A percentile compares a stretch with the other conserved stretches of the same genome.
Evolutionary conservation across 75 land plant genomes (phyloP).

Genomic region (Sequoiadendron giganteum): DNA sequence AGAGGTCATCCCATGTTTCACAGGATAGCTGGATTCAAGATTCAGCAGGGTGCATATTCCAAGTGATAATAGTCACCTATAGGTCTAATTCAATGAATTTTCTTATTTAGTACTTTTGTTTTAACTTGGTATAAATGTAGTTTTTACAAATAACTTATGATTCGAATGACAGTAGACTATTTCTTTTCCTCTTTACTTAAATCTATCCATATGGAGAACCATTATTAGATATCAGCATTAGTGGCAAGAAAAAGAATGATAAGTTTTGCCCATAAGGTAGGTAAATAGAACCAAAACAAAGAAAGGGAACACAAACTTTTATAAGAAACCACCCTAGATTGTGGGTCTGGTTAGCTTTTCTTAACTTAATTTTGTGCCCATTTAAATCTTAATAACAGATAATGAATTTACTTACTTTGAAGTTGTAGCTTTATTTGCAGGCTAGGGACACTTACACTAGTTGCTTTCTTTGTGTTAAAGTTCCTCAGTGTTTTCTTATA

Average conservation of each 20-base stretch:
- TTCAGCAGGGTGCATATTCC: too few relatives aligned
- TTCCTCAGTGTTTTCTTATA: neutral
- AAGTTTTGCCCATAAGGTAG: neutral
- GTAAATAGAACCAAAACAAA: neutral
- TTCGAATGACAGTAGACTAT: neutral
- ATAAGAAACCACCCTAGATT: neutral
- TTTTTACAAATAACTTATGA: neutral
- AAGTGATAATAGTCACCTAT: too few relatives aligned
- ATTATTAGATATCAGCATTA: neutral
- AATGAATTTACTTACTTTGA: neutral
- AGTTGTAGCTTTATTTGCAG: neutral
- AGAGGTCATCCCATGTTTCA: too few relatives aligned
- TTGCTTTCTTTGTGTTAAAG: neutral
- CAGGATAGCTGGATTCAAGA: too few relatives aligned
- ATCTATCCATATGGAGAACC: neutral
- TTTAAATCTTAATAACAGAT: neutral
- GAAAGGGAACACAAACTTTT: neutral
- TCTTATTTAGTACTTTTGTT: neutral
- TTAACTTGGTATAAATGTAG: neutral
- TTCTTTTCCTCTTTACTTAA: neutral
- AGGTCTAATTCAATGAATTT: neutral
- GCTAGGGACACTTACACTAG: neutral
- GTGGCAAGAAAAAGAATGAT: neutral
- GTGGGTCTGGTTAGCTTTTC: neutral
- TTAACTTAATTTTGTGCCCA: neutral